Base-by-base conservation (phyloP, 208 protist genomes). In the Porcisia hertigi region DNA sequence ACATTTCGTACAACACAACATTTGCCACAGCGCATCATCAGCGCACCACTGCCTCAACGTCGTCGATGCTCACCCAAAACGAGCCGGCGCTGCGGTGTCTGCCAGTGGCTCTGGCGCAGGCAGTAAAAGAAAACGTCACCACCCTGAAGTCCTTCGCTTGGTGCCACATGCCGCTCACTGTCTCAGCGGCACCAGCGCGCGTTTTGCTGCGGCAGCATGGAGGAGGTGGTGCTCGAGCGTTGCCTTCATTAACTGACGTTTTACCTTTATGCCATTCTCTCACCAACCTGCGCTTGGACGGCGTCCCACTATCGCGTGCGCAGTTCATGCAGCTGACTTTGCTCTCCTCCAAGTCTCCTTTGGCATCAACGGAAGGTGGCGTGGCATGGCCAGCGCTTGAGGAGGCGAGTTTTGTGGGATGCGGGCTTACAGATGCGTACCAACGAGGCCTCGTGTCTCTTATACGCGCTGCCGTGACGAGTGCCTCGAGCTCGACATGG, bases 361-460 rank as follows among this genome's bases (percentile, higher is more conserved):
- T 54, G 3, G 66, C 47, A 57, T 58, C 43, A 25, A 73, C 60
- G 41, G 12, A 62, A 73, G 45, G 73, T 66, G 63, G 71, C 53
- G 43, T 64, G 43, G 30, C 64, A 23, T 90, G 89, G 81, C 71
- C 72, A 43, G 71, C 69, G 64, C 71, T 94, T 69, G 80, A 80
- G 76, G 90, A 92, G 71, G 85, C 78, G n/a, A 82, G 83, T 53
- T 89, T 94, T 59, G 78, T 81, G 3, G 79, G 88, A 62, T 94
- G 90, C 62, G 85, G 77, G 3, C 71, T 94, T 63, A 89, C 86
- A 14, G 90, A 94, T 75, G 58, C 39, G 4, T 85, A 80, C 74
- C 74, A 79, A 16, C 69, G 77, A 20, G 82, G 80, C 23, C 67
- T 94, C n/a, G 82, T 84, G 41, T 75, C 67, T 36, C 82, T 92